Percentiles rank a stretch among this genome's conserved stretches.
phyloP scores from a whole-genome alignment of 768 basidiomycete genomes.

The Mycena haematopus region DNA sequence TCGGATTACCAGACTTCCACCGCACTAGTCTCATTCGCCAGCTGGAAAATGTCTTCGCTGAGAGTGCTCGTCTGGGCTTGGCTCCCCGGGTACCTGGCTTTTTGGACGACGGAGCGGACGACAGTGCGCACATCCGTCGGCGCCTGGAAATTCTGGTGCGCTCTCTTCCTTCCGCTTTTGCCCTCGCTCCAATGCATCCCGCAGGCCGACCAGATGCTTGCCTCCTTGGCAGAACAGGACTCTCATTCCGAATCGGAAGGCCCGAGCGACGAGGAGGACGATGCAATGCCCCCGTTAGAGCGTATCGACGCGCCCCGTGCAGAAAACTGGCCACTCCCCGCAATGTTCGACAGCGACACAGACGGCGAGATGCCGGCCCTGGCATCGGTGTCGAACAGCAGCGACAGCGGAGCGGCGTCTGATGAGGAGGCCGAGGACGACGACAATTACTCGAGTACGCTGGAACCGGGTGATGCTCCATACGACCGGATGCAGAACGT shows the following conservation, averaged over 20 bases:
- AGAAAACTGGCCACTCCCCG: constrained; percentile 8
- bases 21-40: constrained; percentile 25
- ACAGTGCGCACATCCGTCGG: constrained; percentile 35
- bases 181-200: constrained; percentile 5
- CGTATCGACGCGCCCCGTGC: constrained; percentile 24
- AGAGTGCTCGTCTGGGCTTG: constrained; percentile 2
- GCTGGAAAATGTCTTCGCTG: constrained; percentile 28
- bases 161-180: not conserved
- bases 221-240: constrained; percentile 21
- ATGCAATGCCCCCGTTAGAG: constrained; percentile 24
- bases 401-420: constrained; percentile 34
- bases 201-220: constrained; percentile 45
- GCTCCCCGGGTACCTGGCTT: constrained; percentile 24
- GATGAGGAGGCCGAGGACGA: constrained; percentile 18
- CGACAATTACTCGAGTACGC: constrained; percentile 9
- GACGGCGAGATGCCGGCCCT: constrained; percentile 45
- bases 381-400: constrained; percentile 43
- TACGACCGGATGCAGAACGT: constrained; percentile 6
- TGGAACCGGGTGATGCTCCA: constrained; percentile 1
- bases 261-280: constrained; percentile 18
- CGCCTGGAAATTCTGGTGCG: constrained; percentile 38
- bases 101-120: constrained; percentile 28
- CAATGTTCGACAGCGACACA: constrained; percentile 28
- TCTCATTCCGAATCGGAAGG: constrained; percentile 23
- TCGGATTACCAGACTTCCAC: not conserved